Conservation (phyloP, 108 stramenopile genomes). For the Mayamaea pseudoterrestris region DNA sequence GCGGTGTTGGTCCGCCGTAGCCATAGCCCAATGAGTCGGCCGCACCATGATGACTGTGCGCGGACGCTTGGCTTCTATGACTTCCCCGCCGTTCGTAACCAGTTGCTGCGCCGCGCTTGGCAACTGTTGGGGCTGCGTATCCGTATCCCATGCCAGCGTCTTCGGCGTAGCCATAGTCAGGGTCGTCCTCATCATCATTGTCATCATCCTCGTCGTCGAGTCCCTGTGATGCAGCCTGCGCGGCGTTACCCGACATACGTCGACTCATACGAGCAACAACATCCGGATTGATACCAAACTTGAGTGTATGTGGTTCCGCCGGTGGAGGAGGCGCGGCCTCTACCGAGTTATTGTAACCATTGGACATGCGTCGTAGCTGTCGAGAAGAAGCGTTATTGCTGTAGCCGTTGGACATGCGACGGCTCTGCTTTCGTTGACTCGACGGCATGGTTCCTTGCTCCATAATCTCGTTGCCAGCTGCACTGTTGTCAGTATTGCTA, state of each 20-base stretch:
- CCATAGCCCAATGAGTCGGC: conserved; percentile 1
- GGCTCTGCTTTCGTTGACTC: too few species aligned
- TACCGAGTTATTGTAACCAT: too few species aligned
- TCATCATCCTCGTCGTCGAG: neutral
- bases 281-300: neutral
- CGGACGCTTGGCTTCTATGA: neutral
- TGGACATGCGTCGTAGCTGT: too few species aligned
- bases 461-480: too few species aligned
- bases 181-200: too few species aligned
- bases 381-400: too few species aligned
- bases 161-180: neutral
- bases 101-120: neutral
- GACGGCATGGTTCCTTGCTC: too few species aligned
- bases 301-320: too few species aligned
- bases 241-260: neutral
- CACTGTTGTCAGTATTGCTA: too few species aligned
- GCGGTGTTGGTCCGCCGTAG: conserved; percentile 8
- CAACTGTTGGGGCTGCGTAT: neutral
- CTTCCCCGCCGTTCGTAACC: neutral
- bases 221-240: too few species aligned
- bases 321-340: too few species aligned
- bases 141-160: neutral
- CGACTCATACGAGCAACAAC: conserved; percentile 1
- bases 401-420: too few species aligned
- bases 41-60: neutral